Evolutionary conservation across 306 rosid species (phyloP).

Genomic region (Boehmeria nivea): DNA sequence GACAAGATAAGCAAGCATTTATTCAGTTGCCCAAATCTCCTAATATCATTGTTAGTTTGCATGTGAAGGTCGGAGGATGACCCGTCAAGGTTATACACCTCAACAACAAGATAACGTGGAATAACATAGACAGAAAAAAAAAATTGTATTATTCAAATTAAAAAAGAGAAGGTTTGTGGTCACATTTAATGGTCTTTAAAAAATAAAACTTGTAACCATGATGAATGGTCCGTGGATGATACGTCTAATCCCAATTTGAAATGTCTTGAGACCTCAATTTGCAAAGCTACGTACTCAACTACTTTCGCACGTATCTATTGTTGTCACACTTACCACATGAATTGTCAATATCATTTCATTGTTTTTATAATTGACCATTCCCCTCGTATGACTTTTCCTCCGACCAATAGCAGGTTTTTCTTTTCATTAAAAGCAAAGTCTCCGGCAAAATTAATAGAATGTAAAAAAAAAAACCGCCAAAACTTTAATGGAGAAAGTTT

Average conservation of each 20-base stretch:
- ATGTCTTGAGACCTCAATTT: not conserved
- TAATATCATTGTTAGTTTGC: not conserved
- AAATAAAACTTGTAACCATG: not conserved
- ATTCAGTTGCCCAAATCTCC: not conserved
- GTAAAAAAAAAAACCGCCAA: too few species aligned
- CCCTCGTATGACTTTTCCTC: not conserved
- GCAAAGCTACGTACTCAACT: not conserved
- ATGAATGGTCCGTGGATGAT: not conserved
- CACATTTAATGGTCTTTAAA: not conserved
- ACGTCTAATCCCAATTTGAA: not conserved
- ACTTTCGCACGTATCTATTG: not conserved
- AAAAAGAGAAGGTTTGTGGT: not conserved
- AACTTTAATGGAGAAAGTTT: too few species aligned
- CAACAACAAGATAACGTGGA: not conserved
- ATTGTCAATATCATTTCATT: constrained; percentile 3
- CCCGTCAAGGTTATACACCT: not conserved
- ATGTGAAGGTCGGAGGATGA: constrained; percentile 1
- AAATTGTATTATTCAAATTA: not conserved
- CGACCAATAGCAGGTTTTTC: constrained; percentile 1
- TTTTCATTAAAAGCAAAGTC: not conserved
- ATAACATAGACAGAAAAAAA: not conserved
- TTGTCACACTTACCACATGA: not conserved
- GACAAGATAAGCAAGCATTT: not conserved
- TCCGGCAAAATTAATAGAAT: too few species aligned
- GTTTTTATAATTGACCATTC: constrained; percentile 6